phyloP scores from a whole-genome alignment of 106 monocot species.

The Agapanthus africanus region DNA sequence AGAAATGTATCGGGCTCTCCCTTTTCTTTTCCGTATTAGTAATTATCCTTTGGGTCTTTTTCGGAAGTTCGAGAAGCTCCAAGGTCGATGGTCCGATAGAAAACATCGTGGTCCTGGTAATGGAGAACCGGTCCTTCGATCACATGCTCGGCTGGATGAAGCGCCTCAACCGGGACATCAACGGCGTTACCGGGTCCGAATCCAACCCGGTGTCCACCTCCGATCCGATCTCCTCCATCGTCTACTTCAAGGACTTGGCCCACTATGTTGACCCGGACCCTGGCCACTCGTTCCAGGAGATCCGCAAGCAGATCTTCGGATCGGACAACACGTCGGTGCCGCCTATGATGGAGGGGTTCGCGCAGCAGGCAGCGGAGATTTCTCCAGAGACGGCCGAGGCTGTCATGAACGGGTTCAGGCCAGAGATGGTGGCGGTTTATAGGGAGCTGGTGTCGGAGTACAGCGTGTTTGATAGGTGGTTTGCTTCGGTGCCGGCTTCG shows the following conservation, averaged over 20 bases:
- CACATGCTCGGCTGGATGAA: constrained; percentile 85
- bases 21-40: no score
- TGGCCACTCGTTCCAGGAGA: constrained; percentile 86
- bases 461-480: constrained; percentile 83
- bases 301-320: constrained; percentile 82
- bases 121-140: constrained; percentile 88
- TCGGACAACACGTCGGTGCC: constrained; percentile 43
- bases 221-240: constrained; percentile 25
- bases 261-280: constrained; percentile 60
- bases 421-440: constrained; percentile 85
- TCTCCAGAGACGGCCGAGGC: constrained; percentile 14
- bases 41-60: no score
- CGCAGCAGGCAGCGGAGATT: constrained; percentile 34
- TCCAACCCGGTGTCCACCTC: constrained; percentile 43
- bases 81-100: constrained; percentile 27
- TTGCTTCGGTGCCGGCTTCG: constrained; percentile 67
- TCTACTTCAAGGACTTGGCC: constrained; percentile 29
- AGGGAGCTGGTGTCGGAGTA: constrained; percentile 53
- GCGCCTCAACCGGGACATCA: constrained; percentile 51
- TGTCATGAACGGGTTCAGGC: constrained; percentile 81
- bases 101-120: constrained; percentile 69
- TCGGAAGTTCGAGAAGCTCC: no score
- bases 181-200: constrained; percentile 57
- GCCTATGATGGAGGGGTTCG: constrained; percentile 68
- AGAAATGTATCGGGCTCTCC: no score